These are phyloP conservation scores for Lactarius psammicola DNA, from an alignment of 768 basidiomycete species.

Conservation along the genomic window DNA sequence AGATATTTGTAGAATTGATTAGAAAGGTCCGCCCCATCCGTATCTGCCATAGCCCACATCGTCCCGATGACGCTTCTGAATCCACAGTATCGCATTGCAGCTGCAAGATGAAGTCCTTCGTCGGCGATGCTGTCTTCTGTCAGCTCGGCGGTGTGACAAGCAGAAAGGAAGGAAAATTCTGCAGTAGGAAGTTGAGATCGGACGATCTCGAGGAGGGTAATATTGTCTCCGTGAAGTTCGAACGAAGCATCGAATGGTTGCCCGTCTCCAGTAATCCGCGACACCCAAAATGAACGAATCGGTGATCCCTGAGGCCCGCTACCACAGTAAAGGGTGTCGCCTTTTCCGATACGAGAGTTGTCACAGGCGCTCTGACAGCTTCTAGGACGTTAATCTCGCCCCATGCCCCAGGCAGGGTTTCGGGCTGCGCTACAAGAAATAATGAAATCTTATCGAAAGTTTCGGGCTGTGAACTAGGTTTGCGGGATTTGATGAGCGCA, in stretches of 20 bases:
- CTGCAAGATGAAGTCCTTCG: not conserved
- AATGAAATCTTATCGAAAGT: not conserved
- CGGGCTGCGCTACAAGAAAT: slow-evolving; percentile 2
- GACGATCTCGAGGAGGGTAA: not conserved
- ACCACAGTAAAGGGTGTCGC: slow-evolving; percentile 9
- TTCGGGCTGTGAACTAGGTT: not conserved
- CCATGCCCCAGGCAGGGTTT: not conserved
- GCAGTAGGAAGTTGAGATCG: not conserved
- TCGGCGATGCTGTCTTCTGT: not conserved
- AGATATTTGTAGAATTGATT: not conserved
- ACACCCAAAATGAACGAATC: too few relatives aligned
- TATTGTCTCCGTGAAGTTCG: too few relatives aligned
- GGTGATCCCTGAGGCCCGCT: not conserved
- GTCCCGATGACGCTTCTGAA: not conserved
- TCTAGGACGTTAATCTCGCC: not conserved
- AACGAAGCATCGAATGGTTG: too few relatives aligned
- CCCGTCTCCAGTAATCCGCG: too few relatives aligned
- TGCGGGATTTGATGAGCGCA: not conserved
- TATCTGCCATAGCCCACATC: not conserved
- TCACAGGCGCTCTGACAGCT: not conserved
- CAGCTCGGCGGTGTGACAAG: not conserved
- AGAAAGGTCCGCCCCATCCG: not conserved
- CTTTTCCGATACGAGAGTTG: not conserved
- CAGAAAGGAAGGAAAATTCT: not conserved
- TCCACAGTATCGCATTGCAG: not conserved